These are phyloP conservation scores for Lunasporangiospora selenospora DNA, from an alignment of 192 early-diverging fungal species.

Conservation along the genomic window DNA sequence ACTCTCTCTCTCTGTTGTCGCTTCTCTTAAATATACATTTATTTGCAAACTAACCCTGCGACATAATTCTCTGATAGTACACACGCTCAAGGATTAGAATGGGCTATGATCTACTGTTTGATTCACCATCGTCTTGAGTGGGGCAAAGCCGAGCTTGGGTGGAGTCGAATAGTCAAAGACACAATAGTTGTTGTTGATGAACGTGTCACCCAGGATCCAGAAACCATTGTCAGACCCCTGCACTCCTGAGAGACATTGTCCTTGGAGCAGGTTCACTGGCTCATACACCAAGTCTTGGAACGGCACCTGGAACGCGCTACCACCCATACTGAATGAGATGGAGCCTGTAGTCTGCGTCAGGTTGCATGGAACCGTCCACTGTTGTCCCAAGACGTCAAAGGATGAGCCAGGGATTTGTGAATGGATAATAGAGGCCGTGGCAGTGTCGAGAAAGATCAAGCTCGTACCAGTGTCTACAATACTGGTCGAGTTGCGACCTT, in stretches of 20 bases:
- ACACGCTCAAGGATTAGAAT: too few relatives aligned
- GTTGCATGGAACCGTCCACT: slow-evolving; percentile 11
- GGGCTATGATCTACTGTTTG: too few relatives aligned
- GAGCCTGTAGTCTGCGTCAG: slow-evolving; percentile 9
- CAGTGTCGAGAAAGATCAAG: slow-evolving; percentile 56
- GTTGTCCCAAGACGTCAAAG: neutral
- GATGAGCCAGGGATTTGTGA: slow-evolving; percentile 5
- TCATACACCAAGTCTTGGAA: slow-evolving; percentile 36
- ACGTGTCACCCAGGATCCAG: slow-evolving; percentile 66
- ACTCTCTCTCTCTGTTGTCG: too few relatives aligned
- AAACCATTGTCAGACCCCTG: slow-evolving; percentile 25
- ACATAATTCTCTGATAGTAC: too few relatives aligned
- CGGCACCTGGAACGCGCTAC: slow-evolving; percentile 43
- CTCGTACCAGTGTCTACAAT: slow-evolving; percentile 70
- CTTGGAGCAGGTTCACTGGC: neutral
- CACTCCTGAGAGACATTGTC: slow-evolving; percentile 21
- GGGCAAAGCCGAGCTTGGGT: slow-evolving; percentile 63
- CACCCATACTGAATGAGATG: slow-evolving; percentile 43
- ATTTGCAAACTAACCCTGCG: too few relatives aligned
- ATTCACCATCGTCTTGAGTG: too few relatives aligned
- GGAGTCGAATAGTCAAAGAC: slow-evolving; percentile 59
- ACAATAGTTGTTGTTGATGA: slow-evolving; percentile 69
- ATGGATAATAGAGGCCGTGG: slow-evolving; percentile 57
- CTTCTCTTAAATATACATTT: too few relatives aligned
- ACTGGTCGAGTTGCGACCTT: slow-evolving; percentile 14